Base-by-base conservation (phyloP, 495 filamentous ascomycete genomes). In the Recurvomyces mirabilis region DNA sequence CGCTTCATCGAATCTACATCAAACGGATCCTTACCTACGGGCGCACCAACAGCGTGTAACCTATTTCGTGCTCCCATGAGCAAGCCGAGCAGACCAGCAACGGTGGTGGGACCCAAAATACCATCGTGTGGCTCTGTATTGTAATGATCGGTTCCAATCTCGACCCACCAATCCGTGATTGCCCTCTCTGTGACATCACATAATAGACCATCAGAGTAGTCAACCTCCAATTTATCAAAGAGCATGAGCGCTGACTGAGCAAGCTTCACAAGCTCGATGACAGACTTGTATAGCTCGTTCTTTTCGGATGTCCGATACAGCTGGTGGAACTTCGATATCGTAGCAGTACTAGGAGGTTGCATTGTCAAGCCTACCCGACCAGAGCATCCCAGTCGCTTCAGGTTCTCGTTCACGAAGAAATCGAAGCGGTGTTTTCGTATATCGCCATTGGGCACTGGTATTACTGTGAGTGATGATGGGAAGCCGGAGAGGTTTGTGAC, bases 151-250 rank as follows among this genome's bases (percentile, higher is more conserved):
- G 81, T 81, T 3, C 93, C 91, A 32, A 95, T 81, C 52, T 95
- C 86, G 2, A 81, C 78, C 91, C 91, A 98, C 91, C 93, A 98
- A 61, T 94, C 84, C 51, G 78, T 81, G 55, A 98, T 78, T 3
- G 87, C 85, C 45, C 72, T 78, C 56, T 98, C 91, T 0, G 91
- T 98, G 13, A 88, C 66, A 65, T 98, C 91, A 55, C 91, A 98
- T 11, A 98, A 72, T 22, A 94, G 61, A 1, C 91, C 91, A 59
- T 98, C 91, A 20, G 84, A 86, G 57, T 93, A 96, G 48, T 84
- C 84, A n/a, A 79, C 75, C 2, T 82, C 78, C 20, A 95, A 65
- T 51, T 84, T 84, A n/a, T 75, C 84, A 63, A 94, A 98, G 36
- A 94, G 67, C 58, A 84, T 76, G 52, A 98, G 66, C 0, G 91